Base-by-base conservation (phyloP, 139 green algal species). In the Edaphochlamys debaryana region DNA sequence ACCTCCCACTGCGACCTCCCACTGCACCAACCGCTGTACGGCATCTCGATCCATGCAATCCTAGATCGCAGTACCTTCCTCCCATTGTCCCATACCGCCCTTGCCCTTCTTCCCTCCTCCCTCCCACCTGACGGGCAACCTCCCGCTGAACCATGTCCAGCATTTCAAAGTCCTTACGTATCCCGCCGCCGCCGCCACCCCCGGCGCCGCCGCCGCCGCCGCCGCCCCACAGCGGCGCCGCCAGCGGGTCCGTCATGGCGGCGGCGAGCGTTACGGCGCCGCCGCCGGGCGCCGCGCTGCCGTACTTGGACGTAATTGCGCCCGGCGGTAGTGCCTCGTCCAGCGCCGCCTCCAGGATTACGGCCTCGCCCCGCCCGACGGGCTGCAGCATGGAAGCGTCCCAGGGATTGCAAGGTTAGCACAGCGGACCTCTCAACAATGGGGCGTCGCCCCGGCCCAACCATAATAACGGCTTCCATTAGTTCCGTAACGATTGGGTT, bases 71-170 rank as follows among this genome's bases (percentile, higher is more conserved):
- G n/a, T n/a, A n/a, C n/a, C n/a, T n/a, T n/a, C n/a, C n/a, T n/a
- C n/a, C n/a, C n/a, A n/a, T n/a, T n/a, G n/a, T n/a, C n/a, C n/a
- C n/a, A n/a, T n/a, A n/a, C n/a, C n/a, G n/a, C n/a, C n/a, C n/a
- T n/a, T n/a, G n/a, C n/a, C n/a, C n/a, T n/a, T n/a, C n/a, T n/a
- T n/a, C n/a, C n/a, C n/a, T n/a, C n/a, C n/a, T n/a, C n/a, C n/a
- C n/a, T n/a, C n/a, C n/a, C n/a, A 90, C 87, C 87, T 91, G 89
- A 32, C 89, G 74, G 38, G 87, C 86, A 30, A 84, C 86, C 81
- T 91, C 89, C 69, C 72, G 74, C 62, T 80, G 69, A 63, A 88
- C 85, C 77, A 87, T 84, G 41, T 88, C 80, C 78, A 93, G 38
- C 69, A 89, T 69, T 38, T 90, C 89, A 50, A 87, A 85, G 85